phyloP scores from a whole-genome alignment of 106 monocot genomes.

The Platanthera zijinensis region DNA sequence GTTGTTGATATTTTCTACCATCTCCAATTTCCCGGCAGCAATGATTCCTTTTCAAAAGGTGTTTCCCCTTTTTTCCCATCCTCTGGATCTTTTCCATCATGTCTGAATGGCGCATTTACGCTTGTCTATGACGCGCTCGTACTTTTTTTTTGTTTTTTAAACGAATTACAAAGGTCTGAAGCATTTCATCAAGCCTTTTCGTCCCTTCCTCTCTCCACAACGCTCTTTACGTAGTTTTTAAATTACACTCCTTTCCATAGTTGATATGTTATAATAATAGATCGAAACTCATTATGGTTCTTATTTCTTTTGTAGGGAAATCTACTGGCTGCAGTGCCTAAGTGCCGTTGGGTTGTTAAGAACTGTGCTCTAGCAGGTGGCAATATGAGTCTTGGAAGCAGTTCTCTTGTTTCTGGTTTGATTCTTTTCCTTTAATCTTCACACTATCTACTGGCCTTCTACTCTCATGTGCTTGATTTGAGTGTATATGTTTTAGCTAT shows the following conservation, averaged over 20 bases:
- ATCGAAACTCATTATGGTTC: neutral
- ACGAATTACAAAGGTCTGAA: neutral
- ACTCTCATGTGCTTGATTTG: constrained; percentile 5
- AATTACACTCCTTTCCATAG: neutral
- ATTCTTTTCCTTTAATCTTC: neutral
- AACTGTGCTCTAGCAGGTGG: constrained; percentile 7
- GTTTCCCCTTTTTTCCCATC: neutral
- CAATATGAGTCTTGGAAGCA: constrained; percentile 66
- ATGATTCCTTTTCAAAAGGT: neutral
- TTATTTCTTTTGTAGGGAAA: constrained; percentile 2
- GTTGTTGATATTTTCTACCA: neutral
- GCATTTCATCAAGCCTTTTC: neutral
- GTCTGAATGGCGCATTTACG: constrained; percentile 1
- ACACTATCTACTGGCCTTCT: neutral
- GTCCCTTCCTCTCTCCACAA: neutral
- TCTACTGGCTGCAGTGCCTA: neutral
- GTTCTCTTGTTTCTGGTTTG: constrained; percentile 63
- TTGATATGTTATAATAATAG: neutral
- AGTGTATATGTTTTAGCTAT: neutral
- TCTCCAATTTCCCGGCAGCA: neutral
- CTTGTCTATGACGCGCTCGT: neutral
- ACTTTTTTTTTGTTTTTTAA: neutral
- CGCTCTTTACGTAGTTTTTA: neutral
- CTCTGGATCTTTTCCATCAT: neutral
- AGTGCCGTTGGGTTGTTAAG: neutral